These are phyloP conservation scores for Penicillium pulvis DNA, from an alignment of 495 filamentous ascomycete species.

Conservation along the genomic window DNA sequence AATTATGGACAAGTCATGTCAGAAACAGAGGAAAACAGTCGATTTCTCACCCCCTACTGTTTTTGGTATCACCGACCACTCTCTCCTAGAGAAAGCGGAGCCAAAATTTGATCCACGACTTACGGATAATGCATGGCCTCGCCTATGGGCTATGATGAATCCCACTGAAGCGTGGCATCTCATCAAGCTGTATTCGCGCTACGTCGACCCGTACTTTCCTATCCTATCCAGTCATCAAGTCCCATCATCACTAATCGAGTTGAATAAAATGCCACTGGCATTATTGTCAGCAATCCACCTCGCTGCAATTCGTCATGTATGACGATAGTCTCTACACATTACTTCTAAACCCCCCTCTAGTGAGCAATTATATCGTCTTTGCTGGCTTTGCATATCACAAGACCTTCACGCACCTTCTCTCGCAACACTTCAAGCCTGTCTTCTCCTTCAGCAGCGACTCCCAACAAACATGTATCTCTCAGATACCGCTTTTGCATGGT, in stretches of 20 bases:
- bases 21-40: background rate
- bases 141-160: slow-evolving; percentile 10
- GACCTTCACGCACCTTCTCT: slow-evolving; percentile 9
- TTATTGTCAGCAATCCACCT: slow-evolving; percentile 5
- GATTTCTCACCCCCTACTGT: slow-evolving; percentile 1
- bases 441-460: slow-evolving; percentile 9
- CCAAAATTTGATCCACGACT: slow-evolving; percentile 1
- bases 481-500: slow-evolving; percentile 10
- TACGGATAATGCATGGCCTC: slow-evolving; percentile 5
- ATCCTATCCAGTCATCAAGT: slow-evolving; percentile 10
- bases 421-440: slow-evolving; percentile 7
- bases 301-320: slow-evolving; percentile 10
- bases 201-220: slow-evolving; percentile 8
- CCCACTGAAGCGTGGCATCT: slow-evolving; percentile 8
- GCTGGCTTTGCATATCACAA: slow-evolving; percentile 3
- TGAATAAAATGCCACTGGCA: background rate
- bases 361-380: slow-evolving; percentile 6
- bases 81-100: slow-evolving; percentile 3
- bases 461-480: slow-evolving; percentile 11
- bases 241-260: background rate
- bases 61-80: slow-evolving; percentile 10
- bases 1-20: background rate
- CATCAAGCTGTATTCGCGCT: slow-evolving; percentile 4
- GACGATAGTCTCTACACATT: slow-evolving; percentile 8
- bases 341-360: slow-evolving; percentile 1